phyloP scores from a whole-genome alignment of 2,329 filamentous ascomycete genomes.

The Biscogniauxia marginata region DNA sequence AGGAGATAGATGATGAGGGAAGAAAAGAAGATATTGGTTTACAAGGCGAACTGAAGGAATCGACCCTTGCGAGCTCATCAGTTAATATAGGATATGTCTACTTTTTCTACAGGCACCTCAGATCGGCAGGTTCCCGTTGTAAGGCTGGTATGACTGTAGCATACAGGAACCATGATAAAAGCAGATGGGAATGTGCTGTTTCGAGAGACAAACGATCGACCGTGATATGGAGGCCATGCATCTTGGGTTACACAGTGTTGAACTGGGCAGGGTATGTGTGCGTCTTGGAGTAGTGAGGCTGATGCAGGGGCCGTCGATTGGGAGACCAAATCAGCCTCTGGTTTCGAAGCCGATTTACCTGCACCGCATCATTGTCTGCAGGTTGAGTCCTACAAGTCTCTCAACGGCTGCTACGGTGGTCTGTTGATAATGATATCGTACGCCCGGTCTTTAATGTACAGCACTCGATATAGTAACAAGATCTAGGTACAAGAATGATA shows the following conservation, averaged over 20 bases:
- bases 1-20: neutral
- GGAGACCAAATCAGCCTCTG: neutral
- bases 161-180: neutral
- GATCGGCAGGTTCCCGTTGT: neutral
- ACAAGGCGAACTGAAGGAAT: no score
- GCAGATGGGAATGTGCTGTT: neutral
- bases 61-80: neutral
- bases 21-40: no score
- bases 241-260: neutral
- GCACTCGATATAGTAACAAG: neutral
- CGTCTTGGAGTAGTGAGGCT: neutral
- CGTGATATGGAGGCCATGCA: neutral
- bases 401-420: neutral
- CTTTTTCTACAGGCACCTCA: neutral
- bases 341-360: neutral
- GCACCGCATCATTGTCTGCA: neutral
- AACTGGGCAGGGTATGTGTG: neutral
- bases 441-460: neutral
- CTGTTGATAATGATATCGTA: neutral
- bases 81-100: neutral
- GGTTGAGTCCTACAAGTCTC: neutral
- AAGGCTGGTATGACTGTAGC: neutral
- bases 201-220: neutral
- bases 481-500: neutral
- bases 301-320: neutral